Evolutionary conservation across 2,329 filamentous ascomycete genomes (phyloP).

Genomic region (Acrocalymma vagum): DNA sequence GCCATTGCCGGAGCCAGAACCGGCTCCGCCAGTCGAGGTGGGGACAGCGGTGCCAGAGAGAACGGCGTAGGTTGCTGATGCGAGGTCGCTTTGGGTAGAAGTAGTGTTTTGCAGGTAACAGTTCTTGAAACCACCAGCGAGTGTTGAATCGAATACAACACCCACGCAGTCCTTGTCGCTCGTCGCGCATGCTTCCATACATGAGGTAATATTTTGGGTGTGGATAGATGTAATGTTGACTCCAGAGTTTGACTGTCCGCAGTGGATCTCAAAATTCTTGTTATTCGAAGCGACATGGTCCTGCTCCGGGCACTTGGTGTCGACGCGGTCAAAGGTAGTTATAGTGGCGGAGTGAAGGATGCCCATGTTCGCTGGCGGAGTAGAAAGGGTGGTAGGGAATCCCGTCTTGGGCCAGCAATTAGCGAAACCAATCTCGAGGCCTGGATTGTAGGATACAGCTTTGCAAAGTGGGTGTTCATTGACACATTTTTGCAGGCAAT

Average conservation of each 20-base stretch:
- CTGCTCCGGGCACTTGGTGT: slow-evolving; percentile 27
- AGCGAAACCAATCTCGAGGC: slow-evolving; percentile 37
- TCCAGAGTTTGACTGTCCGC: slow-evolving; percentile 36
- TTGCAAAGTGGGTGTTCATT: slow-evolving; percentile 38
- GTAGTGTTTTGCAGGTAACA: slow-evolving; percentile 45
- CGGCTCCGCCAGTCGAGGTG: slow-evolving; percentile 7
- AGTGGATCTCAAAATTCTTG: slow-evolving; percentile 37
- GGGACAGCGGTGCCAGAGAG: slow-evolving; percentile 16
- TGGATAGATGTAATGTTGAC: slow-evolving; percentile 40
- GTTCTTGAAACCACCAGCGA: slow-evolving; percentile 36
- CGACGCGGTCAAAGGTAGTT: slow-evolving; percentile 27
- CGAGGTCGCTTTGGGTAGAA: slow-evolving; percentile 22
- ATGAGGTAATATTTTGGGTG: slow-evolving; percentile 33
- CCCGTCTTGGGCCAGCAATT: slow-evolving; percentile 43
- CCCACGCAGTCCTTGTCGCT: slow-evolving; percentile 32
- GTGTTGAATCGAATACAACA: slow-evolving; percentile 33
- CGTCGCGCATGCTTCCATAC: slow-evolving; percentile 39
- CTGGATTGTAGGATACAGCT: slow-evolving; percentile 38
- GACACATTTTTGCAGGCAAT: slow-evolving; percentile 37
- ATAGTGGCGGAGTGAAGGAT: slow-evolving; percentile 36
- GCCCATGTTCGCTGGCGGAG: slow-evolving; percentile 15
- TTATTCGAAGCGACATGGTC: slow-evolving; percentile 22
- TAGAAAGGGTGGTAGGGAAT: slow-evolving; percentile 13
- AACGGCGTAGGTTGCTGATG: slow-evolving; percentile 29
- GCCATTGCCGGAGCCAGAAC: slow-evolving; percentile 2